phyloP scores from a whole-genome alignment of 2,329 filamentous ascomycete genomes.

The Macroventuria anomochaeta region DNA sequence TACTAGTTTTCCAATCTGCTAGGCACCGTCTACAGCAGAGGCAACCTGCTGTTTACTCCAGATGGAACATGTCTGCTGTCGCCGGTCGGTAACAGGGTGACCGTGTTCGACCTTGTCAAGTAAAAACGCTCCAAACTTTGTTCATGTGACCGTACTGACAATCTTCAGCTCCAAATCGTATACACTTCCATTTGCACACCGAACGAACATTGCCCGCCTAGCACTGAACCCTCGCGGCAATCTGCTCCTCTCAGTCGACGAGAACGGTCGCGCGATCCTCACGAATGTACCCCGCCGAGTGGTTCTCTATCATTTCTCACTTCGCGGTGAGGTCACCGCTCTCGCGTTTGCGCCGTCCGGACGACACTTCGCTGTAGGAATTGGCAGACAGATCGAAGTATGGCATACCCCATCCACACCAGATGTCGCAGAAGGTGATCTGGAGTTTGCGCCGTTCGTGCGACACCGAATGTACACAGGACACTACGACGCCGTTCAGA shows the following conservation, averaged over 20 bases:
- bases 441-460: conserved; percentile 95
- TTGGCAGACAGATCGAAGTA: conserved; percentile 88
- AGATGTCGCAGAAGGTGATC: conserved; percentile 78
- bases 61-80: conserved; percentile 96
- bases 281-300: conserved; percentile 88
- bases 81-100: conserved; percentile 93
- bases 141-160: conserved; percentile 7
- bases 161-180: conserved; percentile 77
- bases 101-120: conserved; percentile 96
- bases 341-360: conserved; percentile 92
- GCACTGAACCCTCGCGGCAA: conserved; percentile 91
- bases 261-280: conserved; percentile 91
- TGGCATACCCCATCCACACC: conserved; percentile 96
- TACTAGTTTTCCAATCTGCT: conserved; percentile 95
- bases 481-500: conserved; percentile 85
- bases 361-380: conserved; percentile 84
- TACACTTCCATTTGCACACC: conserved; percentile 88
- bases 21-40: conserved; percentile 97
- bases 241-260: conserved; percentile 89
- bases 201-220: conserved; percentile 88
- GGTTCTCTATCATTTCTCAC: conserved; percentile 93
- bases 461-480: conserved; percentile 83
- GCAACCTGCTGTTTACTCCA: conserved; percentile 94
- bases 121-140: conserved; percentile 53
- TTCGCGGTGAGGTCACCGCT: conserved; percentile 80